Evolutionary conservation across 2,329 filamentous ascomycete genomes (phyloP), one percentile per base, ranked within the genome.

Genomic region (Massarina eburnea): DNA sequence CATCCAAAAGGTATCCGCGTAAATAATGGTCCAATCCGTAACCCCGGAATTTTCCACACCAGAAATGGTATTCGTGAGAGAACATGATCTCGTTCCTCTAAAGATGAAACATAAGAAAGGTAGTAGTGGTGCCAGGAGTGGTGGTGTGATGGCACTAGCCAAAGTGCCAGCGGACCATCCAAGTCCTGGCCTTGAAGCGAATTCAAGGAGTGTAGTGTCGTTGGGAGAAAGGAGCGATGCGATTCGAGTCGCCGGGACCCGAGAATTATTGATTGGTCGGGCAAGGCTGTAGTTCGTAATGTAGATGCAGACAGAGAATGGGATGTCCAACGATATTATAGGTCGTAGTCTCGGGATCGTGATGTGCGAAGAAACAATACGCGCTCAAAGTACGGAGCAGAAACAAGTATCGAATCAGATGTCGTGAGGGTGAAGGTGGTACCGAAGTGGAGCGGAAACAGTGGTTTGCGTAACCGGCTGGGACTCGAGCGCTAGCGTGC

Each of bases 211-310:
- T 30, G 27, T 30, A 30, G 27, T 30, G 27, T 30, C 6, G 27
- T 8, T 30, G 9, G n/a, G 27, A 51, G 37, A 41, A 58, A 55
- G 41, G 52, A 51, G 41, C 43, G 54, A 36, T 64, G 61, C 57
- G 58, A 59, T 59, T n/a, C 54, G 61, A 66, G 62, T 67, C 65
- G 59, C 63, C 64, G 51, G 64, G 65, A 66, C 64, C 62, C 65
- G 59, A 54, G 47, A 54, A 61, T 62, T 62, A 51, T 47, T 54
- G 47, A 36, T 30, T 14, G 12, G 48, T 52, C 48, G 47, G 48
- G 46, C 39, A 46, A 32, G 26, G 4, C 32, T 34, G 42, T 34
- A 24, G 33, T 24, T 35, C 37, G 20, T 41, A 41, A 38, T 39
- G 39, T 24, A 26, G 40, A 38, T 33, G 27, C 32, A 36, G 43